Conservation (phyloP, 2,329 filamentous ascomycete species). For the Fusarium buxicola region DNA sequence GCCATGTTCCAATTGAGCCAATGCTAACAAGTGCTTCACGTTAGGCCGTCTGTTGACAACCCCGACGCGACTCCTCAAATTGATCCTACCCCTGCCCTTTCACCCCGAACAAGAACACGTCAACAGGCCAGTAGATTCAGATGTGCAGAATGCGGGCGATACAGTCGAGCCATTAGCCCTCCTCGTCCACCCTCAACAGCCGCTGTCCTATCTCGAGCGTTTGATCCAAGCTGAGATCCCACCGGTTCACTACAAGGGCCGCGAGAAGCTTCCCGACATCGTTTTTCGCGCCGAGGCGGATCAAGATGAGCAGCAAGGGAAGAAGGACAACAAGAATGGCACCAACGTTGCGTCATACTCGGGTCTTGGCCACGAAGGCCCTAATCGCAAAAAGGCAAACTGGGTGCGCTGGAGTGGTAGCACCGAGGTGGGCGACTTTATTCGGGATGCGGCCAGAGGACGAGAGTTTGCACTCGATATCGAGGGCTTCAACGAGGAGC, state of each 20-base stretch:
- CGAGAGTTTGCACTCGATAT: conserved; percentile 88
- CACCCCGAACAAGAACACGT: conserved; percentile 54
- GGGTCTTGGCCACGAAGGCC: conserved; percentile 73
- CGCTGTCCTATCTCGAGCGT: conserved; percentile 88
- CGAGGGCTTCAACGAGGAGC: conserved; percentile 72
- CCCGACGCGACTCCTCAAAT: conserved; percentile 81
- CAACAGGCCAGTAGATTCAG: conserved; percentile 55
- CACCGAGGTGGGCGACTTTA: conserved; percentile 94
- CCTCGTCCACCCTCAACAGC: conserved; percentile 89
- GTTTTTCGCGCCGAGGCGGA: conserved; percentile 84
- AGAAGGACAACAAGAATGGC: conserved; percentile 50
- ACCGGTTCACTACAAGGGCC: conserved; percentile 70
- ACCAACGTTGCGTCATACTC: conserved; percentile 75
- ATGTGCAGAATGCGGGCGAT: conserved; percentile 48
- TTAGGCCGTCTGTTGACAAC: conserved; percentile 83
- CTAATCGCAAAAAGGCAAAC: conserved; percentile 54
- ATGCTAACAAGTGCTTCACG: background rate
- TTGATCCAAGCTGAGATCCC: conserved; percentile 90
- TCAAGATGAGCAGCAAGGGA: conserved; percentile 61
- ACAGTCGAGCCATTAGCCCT: conserved; percentile 84
- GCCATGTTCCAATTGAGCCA: fast-evolving
- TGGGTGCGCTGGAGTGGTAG: conserved; percentile 91
- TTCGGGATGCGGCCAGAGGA: conserved; percentile 86
- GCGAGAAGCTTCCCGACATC: conserved; percentile 78
- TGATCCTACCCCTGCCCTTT: conserved; percentile 77